These are phyloP conservation scores for Gymnopilus junonius DNA, from an alignment of 768 basidiomycete genomes.

Conservation along the genomic window DNA sequence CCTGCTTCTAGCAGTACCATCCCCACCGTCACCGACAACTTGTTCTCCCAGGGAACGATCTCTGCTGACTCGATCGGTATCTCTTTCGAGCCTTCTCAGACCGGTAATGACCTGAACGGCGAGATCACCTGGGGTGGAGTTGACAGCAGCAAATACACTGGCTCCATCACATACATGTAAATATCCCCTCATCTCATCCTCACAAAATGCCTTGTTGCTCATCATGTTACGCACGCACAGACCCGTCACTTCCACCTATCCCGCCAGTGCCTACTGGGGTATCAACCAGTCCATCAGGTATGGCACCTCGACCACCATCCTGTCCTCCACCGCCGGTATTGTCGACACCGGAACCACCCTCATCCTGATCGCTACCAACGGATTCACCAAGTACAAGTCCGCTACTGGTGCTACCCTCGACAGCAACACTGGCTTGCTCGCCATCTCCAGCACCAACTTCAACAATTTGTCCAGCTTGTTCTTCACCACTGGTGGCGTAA, in stretches of 20 bases:
- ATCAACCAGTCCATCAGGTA: slow-evolving; percentile 60
- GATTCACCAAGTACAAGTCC: slow-evolving; percentile 44
- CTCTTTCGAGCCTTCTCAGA: slow-evolving; percentile 54
- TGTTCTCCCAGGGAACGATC: slow-evolving; percentile 46
- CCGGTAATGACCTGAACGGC: slow-evolving; percentile 41
- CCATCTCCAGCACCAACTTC: slow-evolving; percentile 55
- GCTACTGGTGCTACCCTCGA: slow-evolving; percentile 51
- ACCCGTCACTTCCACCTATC: slow-evolving; percentile 49
- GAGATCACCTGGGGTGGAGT: slow-evolving; percentile 60
- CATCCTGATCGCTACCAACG: slow-evolving; percentile 51
- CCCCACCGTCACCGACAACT: slow-evolving; percentile 63
- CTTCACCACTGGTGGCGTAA: slow-evolving; percentile 57
- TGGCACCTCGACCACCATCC: slow-evolving; percentile 47
- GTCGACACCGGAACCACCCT: slow-evolving; percentile 65
- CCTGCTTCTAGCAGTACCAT: slow-evolving; percentile 33
- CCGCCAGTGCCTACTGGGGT: slow-evolving; percentile 60
- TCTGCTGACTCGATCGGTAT: slow-evolving; percentile 46
- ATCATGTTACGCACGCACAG: slow-evolving; percentile 26
- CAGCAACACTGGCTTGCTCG: slow-evolving; percentile 50
- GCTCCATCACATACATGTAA: slow-evolving; percentile 47
- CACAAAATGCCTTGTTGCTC: not conserved
- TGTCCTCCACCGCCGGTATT: slow-evolving; percentile 54
- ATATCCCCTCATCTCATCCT: not conserved
- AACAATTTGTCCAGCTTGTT: slow-evolving; percentile 53
- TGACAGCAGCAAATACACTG: slow-evolving; percentile 48